Conservation (phyloP, 805 yeast species). For the Lachancea nothofagi region DNA sequence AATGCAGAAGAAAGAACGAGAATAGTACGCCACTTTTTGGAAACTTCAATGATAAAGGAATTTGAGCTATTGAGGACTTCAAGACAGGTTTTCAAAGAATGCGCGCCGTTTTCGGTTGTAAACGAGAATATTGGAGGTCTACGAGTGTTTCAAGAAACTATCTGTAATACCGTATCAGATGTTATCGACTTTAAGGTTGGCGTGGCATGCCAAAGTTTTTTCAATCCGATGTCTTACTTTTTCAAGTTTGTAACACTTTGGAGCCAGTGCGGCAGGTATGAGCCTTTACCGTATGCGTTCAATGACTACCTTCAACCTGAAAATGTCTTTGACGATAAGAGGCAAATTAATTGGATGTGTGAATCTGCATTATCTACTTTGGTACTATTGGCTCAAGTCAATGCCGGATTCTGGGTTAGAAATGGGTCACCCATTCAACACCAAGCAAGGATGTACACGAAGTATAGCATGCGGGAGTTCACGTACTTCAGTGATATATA, state of each 20-base stretch:
- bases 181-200: constrained; percentile 30
- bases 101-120: neutral
- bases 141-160: constrained; percentile 18
- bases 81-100: constrained; percentile 7
- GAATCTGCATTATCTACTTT: constrained; percentile 76
- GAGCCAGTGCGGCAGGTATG: constrained; percentile 32
- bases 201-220: constrained; percentile 27
- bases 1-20: constrained; percentile 18
- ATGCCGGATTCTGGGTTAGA: constrained; percentile 89
- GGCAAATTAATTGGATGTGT: constrained; percentile 21
- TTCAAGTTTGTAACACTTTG: constrained; percentile 30
- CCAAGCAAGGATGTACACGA: constrained; percentile 74
- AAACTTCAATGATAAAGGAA: constrained; percentile 18
- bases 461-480: constrained; percentile 72
- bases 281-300: constrained; percentile 17
- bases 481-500: constrained; percentile 78
- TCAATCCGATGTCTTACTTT: constrained; percentile 31
- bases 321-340: constrained; percentile 18
- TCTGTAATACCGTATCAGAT: constrained; percentile 22
- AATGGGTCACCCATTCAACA: constrained; percentile 79
- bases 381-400: constrained; percentile 76
- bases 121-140: constrained; percentile 2
- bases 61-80: constrained; percentile 17
- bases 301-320: constrained; percentile 16
- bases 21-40: constrained; percentile 17